A percentile compares a stretch with the other conserved stretches of the same genome.
These are phyloP conservation scores for Mychonastes homosphaera DNA, from an alignment of 139 green algal genomes.

Conservation along the genomic window DNA sequence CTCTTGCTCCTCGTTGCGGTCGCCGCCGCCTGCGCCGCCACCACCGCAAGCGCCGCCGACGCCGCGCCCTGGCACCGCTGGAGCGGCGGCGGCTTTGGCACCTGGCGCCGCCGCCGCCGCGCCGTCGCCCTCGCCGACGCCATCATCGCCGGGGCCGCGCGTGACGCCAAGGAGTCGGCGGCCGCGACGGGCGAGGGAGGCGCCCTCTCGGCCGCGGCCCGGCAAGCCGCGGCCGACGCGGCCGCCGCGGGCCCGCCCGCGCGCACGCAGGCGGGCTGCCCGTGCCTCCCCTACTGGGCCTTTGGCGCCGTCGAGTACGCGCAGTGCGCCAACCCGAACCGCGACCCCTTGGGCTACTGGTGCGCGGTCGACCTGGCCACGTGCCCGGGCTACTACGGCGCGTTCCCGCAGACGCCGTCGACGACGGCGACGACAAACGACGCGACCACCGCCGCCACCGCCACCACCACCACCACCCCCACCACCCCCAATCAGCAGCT, in stretches of 20 bases:
- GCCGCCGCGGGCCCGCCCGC: background rate
- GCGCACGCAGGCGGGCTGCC: conserved; percentile 7
- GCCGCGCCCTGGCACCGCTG: too few relatives aligned
- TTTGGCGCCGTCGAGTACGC: background rate
- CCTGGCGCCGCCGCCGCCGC: background rate
- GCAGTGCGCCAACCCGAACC: conserved; percentile 11
- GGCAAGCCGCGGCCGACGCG: background rate
- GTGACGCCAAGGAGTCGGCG: too few relatives aligned
- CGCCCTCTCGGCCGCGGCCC: background rate
- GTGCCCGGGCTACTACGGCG: conserved; percentile 8
- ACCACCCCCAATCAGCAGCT: background rate
- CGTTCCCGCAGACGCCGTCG: background rate
- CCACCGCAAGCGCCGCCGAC: too few relatives aligned
- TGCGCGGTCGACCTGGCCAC: background rate
- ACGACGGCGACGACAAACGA: background rate
- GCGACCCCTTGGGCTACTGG: conserved; percentile 7
- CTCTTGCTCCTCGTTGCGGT: too few relatives aligned
- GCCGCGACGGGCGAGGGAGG: background rate
- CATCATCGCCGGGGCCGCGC: background rate
- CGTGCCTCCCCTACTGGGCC: background rate
- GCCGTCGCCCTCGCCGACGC: too few relatives aligned
- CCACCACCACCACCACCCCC: background rate
- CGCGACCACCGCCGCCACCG: background rate
- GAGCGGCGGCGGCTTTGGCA: background rate
- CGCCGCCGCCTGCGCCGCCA: too few relatives aligned